A percentile compares a stretch with the other conserved stretches of the same genome.
Conservation (phyloP, 2,329 filamentous ascomycete species). For the Ilyonectria mors-panacis region DNA sequence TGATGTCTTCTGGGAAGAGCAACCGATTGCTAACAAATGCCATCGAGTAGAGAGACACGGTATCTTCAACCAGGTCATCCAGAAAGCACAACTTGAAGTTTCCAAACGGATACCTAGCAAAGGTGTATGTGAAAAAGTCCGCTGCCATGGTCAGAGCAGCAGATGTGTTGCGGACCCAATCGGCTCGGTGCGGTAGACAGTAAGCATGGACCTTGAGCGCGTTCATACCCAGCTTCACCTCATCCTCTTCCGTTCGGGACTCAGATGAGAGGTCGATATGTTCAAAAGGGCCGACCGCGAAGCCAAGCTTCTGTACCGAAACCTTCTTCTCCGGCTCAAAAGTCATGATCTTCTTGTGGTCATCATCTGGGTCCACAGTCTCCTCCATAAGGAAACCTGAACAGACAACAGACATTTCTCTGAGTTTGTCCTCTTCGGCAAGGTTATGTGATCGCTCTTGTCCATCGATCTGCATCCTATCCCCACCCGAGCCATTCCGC, state of each 20-base stretch:
- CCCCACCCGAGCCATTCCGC: conserved; percentile 52
- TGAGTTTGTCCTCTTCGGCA: conserved; percentile 84
- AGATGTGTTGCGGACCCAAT: conserved; percentile 90
- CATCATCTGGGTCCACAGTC: conserved; percentile 80
- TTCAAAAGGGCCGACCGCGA: conserved; percentile 95
- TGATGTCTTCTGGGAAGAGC: conserved; percentile 86
- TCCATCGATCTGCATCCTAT: conserved; percentile 58
- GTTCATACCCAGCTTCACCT: conserved; percentile 90
- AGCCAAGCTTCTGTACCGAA: conserved; percentile 90
- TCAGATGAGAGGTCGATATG: conserved; percentile 88
- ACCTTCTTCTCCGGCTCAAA: conserved; percentile 84
- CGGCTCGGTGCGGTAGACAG: conserved; percentile 85
- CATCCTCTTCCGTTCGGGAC: conserved; percentile 90
- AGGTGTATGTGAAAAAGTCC: conserved; percentile 92
- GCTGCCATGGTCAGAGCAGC: conserved; percentile 87
- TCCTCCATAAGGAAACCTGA: conserved; percentile 93
- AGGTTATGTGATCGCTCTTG: conserved; percentile 61
- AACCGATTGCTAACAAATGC: conserved; percentile 90
- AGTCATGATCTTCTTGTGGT: conserved; percentile 87
- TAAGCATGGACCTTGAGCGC: conserved; percentile 93
- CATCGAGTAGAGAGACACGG: conserved; percentile 83
- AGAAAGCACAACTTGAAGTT: conserved; percentile 96
- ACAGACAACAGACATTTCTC: conserved; percentile 92
- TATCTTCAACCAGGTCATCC: conserved; percentile 86
- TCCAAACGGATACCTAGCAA: conserved; percentile 91